phyloP scores from a whole-genome alignment of 495 filamentous ascomycete genomes.

The Xanthoparmelia taractica region DNA sequence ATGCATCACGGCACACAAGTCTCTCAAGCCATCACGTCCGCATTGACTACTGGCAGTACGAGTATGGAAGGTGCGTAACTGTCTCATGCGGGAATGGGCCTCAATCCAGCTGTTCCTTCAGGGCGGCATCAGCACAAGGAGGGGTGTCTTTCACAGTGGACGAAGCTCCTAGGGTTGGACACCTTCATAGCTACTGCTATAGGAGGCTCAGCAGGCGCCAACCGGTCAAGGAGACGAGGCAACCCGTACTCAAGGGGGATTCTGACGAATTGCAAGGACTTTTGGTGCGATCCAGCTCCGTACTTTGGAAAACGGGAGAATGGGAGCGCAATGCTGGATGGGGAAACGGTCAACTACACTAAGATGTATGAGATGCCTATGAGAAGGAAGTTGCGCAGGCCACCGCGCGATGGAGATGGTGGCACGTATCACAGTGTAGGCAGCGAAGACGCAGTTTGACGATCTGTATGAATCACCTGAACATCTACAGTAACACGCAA shows the following conservation, averaged over 20 bases:
- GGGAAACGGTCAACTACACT: conserved; percentile 75
- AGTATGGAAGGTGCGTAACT: conserved; percentile 64
- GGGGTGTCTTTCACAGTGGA: conserved; percentile 70
- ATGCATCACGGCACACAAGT: conserved; percentile 46
- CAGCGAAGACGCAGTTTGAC: conserved; percentile 29
- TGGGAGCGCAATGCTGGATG: conserved; percentile 62
- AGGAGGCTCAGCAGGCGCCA: conserved; percentile 48
- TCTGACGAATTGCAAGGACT: conserved; percentile 84
- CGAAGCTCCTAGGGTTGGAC: conserved; percentile 77
- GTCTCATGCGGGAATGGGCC: conserved; percentile 44
- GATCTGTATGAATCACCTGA: no score
- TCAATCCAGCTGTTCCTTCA: conserved; percentile 37
- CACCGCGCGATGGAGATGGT: conserved; percentile 17
- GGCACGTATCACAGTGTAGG: conserved; percentile 33
- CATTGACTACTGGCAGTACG: conserved; percentile 65
- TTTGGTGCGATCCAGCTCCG: conserved; percentile 86
- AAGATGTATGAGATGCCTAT: conserved; percentile 78
- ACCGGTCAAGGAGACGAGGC: conserved; percentile 40
- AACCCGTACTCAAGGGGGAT: conserved; percentile 84
- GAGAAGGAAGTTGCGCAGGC: conserved; percentile 47
- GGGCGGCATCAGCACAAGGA: conserved; percentile 39
- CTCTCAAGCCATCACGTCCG: conserved; percentile 62
- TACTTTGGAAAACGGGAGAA: conserved; percentile 66
- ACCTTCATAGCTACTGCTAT: conserved; percentile 80
- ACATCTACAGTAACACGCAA: no score